Conservation (phyloP, 345 rosid genomes). For the Bretschneidera sinensis region DNA sequence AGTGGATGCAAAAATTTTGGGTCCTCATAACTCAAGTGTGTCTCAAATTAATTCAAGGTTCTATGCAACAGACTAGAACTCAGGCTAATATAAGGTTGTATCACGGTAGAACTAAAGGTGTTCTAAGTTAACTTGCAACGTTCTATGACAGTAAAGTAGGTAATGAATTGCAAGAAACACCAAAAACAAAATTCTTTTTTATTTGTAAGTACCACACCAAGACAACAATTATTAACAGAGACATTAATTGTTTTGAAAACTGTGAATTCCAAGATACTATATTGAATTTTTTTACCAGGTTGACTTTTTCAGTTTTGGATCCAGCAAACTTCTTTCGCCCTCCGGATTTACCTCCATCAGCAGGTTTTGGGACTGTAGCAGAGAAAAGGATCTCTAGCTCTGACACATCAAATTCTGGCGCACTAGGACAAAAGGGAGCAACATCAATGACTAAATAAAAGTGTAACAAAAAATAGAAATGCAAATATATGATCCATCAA, state of each 20-base stretch:
- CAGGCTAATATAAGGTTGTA: background rate
- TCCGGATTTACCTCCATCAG: conserved; percentile 56
- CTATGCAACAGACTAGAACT: background rate
- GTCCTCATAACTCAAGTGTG: background rate
- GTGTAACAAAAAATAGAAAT: conserved; percentile 10
- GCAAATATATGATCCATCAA: background rate
- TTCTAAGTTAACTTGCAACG: too few species aligned
- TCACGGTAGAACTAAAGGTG: too few species aligned
- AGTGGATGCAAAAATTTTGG: too few species aligned
- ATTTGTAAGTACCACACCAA: too few species aligned
- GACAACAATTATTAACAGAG: background rate
- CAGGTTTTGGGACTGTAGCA: conserved; percentile 69
- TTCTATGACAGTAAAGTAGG: too few species aligned
- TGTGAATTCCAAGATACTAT: background rate
- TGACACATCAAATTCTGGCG: conserved; percentile 88
- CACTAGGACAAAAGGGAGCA: conserved; percentile 32
- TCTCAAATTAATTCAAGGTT: background rate
- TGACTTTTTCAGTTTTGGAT: conserved; percentile 78
- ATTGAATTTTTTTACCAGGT: conserved; percentile 49
- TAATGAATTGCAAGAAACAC: too few species aligned
- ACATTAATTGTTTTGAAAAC: background rate
- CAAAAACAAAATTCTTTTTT: too few species aligned
- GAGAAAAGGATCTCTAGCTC: conserved; percentile 92
- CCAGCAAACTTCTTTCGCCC: conserved; percentile 69
- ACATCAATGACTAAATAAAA: conserved; percentile 12